Conservation (phyloP, 2,329 filamentous ascomycete species). For the Exophiala phaeomuriformis region DNA sequence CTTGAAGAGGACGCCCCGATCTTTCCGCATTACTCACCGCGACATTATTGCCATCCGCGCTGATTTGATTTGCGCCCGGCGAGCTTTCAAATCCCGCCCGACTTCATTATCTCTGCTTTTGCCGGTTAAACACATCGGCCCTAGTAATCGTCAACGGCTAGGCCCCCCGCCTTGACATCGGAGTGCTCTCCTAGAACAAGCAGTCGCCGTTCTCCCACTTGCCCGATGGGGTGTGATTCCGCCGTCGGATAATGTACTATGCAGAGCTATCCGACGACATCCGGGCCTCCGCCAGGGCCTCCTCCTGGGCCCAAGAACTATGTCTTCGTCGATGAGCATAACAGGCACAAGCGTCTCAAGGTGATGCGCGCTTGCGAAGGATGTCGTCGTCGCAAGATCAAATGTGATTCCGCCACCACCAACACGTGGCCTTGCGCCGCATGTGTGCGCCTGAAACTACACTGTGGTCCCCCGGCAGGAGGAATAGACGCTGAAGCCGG, state of each 20-base stretch:
- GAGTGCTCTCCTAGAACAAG: constrained; percentile 15
- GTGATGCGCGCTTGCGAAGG: constrained; percentile 98
- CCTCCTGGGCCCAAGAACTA: constrained; percentile 53
- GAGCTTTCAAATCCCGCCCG: not conserved
- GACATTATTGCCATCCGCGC: not conserved
- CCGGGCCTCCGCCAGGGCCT: constrained; percentile 18
- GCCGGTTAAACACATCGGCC: constrained; percentile 1
- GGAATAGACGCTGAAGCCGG: constrained; percentile 56
- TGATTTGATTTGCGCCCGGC: not conserved
- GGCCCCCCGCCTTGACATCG: not conserved
- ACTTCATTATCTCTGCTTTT: not conserved
- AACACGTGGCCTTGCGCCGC: constrained; percentile 97
- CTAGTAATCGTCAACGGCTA: not conserved
- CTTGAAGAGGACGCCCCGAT: not conserved
- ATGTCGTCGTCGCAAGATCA: constrained; percentile 90
- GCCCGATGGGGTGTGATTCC: constrained; percentile 24
- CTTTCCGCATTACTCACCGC: not conserved
- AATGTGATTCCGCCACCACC: constrained; percentile 93
- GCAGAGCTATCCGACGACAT: constrained; percentile 23
- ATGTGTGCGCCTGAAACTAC: constrained; percentile 83
- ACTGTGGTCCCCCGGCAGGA: constrained; percentile 83
- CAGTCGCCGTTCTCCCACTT: constrained; percentile 16
- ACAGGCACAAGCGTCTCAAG: constrained; percentile 93
- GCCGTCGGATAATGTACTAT: constrained; percentile 22
- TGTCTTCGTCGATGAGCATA: constrained; percentile 98